phyloP scores from a whole-genome alignment of 345 rosid genomes.

The Firmiana major region DNA sequence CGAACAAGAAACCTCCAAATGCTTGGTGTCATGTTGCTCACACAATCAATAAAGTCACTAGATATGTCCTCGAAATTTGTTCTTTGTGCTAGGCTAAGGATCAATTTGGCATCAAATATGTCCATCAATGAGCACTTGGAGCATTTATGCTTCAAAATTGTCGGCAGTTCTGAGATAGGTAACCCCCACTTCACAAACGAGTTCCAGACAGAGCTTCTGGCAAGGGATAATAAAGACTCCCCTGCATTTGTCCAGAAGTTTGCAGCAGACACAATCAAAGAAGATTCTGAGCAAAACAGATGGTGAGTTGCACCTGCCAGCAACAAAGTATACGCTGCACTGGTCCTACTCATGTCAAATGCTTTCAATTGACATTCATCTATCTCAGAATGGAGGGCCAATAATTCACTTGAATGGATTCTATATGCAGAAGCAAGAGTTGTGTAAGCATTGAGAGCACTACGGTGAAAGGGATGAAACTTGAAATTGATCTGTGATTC shows the following conservation, averaged over 20 bases:
- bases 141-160: constrained; percentile 29
- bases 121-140: constrained; percentile 42
- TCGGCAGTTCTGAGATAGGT: constrained; percentile 8
- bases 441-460: constrained; percentile 54
- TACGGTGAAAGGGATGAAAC: constrained; percentile 61
- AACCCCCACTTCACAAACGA: constrained; percentile 12
- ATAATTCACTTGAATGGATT: constrained; percentile 35
- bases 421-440: constrained; percentile 68
- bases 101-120: constrained; percentile 14
- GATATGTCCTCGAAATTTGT: constrained; percentile 32
- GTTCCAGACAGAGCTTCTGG: constrained; percentile 32
- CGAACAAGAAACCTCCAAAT: constrained; percentile 49
- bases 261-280: constrained; percentile 51
- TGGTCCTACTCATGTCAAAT: constrained; percentile 39
- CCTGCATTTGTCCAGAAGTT: constrained; percentile 69
- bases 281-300: constrained; percentile 47
- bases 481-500: constrained; percentile 25
- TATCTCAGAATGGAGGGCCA: constrained; percentile 20
- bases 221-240: constrained; percentile 50
- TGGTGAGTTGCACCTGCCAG: constrained; percentile 60
- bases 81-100: constrained; percentile 9
- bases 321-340: constrained; percentile 73
- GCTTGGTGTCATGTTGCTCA: constrained; percentile 24
- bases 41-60: constrained; percentile 38
- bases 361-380: constrained; percentile 26